These are phyloP conservation scores for Tricholoma hemisulphureum DNA, from an alignment of 768 basidiomycete genomes.

Conservation along the genomic window DNA sequence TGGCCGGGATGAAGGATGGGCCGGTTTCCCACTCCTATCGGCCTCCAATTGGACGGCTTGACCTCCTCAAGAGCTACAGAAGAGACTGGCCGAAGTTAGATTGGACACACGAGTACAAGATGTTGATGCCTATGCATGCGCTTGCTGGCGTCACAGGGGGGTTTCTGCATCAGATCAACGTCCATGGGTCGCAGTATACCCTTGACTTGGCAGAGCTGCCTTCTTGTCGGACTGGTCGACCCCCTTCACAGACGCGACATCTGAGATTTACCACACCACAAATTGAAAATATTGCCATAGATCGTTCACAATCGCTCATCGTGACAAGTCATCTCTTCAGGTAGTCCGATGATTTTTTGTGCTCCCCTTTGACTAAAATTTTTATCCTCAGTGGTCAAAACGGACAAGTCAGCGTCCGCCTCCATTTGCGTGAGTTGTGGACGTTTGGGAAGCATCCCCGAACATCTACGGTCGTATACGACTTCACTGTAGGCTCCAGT, in stretches of 20 bases:
- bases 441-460: slow-evolving; percentile 53
- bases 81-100: slow-evolving; percentile 47
- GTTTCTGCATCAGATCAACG: slow-evolving; percentile 43
- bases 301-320: slow-evolving; percentile 44
- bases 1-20: slow-evolving; percentile 52
- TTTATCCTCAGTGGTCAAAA: slow-evolving; percentile 30
- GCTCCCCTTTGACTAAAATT: neutral
- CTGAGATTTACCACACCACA: slow-evolving; percentile 42
- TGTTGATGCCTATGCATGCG: slow-evolving; percentile 37
- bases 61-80: slow-evolving; percentile 44
- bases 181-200: slow-evolving; percentile 39
- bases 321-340: slow-evolving; percentile 42
- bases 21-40: slow-evolving; percentile 37
- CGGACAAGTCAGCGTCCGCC: slow-evolving; percentile 40
- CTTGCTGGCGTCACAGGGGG: slow-evolving; percentile 43
- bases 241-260: slow-evolving; percentile 44
- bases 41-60: slow-evolving; percentile 41
- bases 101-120: slow-evolving; percentile 48
- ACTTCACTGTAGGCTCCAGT: slow-evolving; percentile 38
- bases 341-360: slow-evolving; percentile 22
- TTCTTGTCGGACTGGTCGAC: slow-evolving; percentile 44
- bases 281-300: slow-evolving; percentile 45
- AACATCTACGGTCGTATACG: slow-evolving; percentile 40
- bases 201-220: slow-evolving; percentile 49
- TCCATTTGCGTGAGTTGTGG: slow-evolving; percentile 57